These are phyloP conservation scores for Ophiostoma ulmi DNA, from an alignment of 2,329 filamentous ascomycete species.

Conservation along the genomic window DNA sequence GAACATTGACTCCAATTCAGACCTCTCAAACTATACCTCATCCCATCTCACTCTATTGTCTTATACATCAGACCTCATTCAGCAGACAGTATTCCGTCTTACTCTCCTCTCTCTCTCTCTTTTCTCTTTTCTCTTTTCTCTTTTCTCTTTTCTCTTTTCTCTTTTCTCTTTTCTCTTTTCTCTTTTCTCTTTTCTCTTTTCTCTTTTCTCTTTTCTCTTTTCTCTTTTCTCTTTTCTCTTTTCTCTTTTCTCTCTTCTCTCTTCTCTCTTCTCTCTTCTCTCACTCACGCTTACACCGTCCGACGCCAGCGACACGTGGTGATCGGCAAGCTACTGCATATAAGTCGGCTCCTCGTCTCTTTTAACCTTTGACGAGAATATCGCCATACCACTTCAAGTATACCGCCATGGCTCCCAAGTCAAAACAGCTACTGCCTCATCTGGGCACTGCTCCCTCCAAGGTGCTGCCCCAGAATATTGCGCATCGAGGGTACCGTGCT, in stretches of 20 bases:
- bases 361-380: too few species aligned
- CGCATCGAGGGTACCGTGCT: slow-evolving; percentile 73
- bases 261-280: too few species aligned
- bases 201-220: too few species aligned
- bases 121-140: too few species aligned
- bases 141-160: too few species aligned
- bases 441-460: not conserved
- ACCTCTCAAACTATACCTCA: not conserved
- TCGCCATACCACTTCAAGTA: not conserved
- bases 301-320: not conserved
- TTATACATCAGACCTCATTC: not conserved
- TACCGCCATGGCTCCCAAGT: not conserved
- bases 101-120: not conserved
- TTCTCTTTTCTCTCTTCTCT: too few species aligned
- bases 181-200: not conserved
- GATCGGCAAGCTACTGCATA: not conserved
- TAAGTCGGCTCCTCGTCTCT: not conserved
- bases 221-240: too few species aligned
- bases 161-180: not conserved
- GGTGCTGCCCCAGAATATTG: slow-evolving; percentile 64
- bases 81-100: not conserved
- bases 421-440: not conserved
- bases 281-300: too few species aligned
- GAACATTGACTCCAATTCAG: not conserved
- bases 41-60: too few species aligned